These are phyloP conservation scores for Boletus coccyginus DNA, from an alignment of 768 basidiomycete genomes.

Conservation along the genomic window DNA sequence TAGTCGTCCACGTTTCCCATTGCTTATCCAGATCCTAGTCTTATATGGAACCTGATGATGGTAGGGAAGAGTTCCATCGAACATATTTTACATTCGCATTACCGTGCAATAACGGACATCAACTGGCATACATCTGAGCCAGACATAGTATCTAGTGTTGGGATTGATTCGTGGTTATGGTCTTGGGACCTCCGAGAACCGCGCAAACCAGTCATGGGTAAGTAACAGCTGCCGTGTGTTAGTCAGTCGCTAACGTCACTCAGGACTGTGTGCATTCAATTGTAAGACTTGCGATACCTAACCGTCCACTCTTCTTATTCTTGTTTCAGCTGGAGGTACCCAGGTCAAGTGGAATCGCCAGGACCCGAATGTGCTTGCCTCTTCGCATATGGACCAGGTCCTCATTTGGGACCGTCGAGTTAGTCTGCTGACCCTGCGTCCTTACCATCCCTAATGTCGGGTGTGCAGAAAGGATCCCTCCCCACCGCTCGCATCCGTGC, in stretches of 20 bases:
- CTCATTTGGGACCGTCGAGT: slow-evolving; percentile 95
- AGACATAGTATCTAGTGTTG: slow-evolving; percentile 83
- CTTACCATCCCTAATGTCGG: slow-evolving; percentile 2
- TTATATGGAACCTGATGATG: slow-evolving; percentile 92
- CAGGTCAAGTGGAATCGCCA: slow-evolving; percentile 98
- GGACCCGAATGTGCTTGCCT: slow-evolving; percentile 84
- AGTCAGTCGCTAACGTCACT: neutral
- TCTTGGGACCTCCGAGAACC: slow-evolving; percentile 84
- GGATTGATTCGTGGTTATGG: slow-evolving; percentile 93
- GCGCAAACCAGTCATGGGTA: slow-evolving; percentile 69
- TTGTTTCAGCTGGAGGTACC: slow-evolving; percentile 67
- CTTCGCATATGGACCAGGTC: slow-evolving; percentile 83
- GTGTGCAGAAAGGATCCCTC: slow-evolving; percentile 77
- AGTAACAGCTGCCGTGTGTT: neutral
- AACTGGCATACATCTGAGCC: slow-evolving; percentile 93
- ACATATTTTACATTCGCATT: slow-evolving; percentile 83
- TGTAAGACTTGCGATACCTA: slow-evolving; percentile 29
- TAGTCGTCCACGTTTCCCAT: neutral
- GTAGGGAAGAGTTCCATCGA: slow-evolving; percentile 77
- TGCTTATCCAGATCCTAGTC: slow-evolving; percentile 35
- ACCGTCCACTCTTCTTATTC: neutral
- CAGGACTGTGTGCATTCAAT: slow-evolving; percentile 60
- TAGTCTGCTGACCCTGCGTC: slow-evolving; percentile 23
- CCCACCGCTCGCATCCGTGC: slow-evolving; percentile 74
- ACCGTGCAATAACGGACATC: slow-evolving; percentile 95